These are phyloP conservation scores for Yarrowia alimentaria DNA, from an alignment of 805 yeast species.

Conservation along the genomic window DNA sequence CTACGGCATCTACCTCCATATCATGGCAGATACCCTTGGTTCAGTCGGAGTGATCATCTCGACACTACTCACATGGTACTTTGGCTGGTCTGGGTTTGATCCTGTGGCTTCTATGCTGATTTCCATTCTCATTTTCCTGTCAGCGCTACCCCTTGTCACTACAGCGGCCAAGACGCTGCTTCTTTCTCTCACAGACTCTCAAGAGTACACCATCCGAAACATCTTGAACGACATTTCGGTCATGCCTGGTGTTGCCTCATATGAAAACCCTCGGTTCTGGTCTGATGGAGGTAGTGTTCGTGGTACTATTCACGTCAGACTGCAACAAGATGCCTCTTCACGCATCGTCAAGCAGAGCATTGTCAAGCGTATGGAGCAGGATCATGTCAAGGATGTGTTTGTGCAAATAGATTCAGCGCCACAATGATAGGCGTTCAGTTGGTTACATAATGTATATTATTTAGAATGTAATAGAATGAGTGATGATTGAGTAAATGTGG, in stretches of 20 bases:
- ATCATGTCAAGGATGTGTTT: slow-evolving; percentile 53
- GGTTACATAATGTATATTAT: too few relatives aligned
- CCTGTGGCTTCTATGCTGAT: slow-evolving; percentile 89
- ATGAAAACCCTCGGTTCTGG: slow-evolving; percentile 92
- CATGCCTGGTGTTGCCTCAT: slow-evolving; percentile 78
- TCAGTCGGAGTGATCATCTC: slow-evolving; percentile 96
- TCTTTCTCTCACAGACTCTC: slow-evolving; percentile 56
- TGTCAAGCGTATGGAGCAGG: slow-evolving; percentile 51
- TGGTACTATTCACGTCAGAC: slow-evolving; percentile 84
- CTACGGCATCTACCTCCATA: slow-evolving; percentile 92
- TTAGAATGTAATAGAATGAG: neutral
- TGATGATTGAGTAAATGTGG: too few relatives aligned
- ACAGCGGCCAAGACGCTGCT: slow-evolving; percentile 76
- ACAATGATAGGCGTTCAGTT: neutral
- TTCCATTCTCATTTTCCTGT: slow-evolving; percentile 71
- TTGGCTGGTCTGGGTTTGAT: slow-evolving; percentile 79
- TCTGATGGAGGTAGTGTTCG: slow-evolving; percentile 53
- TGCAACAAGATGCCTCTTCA: slow-evolving; percentile 58
- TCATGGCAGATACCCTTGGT: slow-evolving; percentile 93
- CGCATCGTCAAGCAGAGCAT: slow-evolving; percentile 60
- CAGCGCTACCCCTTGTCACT: slow-evolving; percentile 79
- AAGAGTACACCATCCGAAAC: slow-evolving; percentile 62
- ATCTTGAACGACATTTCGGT: slow-evolving; percentile 65
- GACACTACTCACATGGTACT: slow-evolving; percentile 68
- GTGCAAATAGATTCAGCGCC: slow-evolving; percentile 60